A percentile compares a stretch with the other conserved stretches of the same genome.
These are phyloP conservation scores for Bonia amplexicaulis DNA, from an alignment of 176 grass and related monocot genomes.

Conservation along the genomic window DNA sequence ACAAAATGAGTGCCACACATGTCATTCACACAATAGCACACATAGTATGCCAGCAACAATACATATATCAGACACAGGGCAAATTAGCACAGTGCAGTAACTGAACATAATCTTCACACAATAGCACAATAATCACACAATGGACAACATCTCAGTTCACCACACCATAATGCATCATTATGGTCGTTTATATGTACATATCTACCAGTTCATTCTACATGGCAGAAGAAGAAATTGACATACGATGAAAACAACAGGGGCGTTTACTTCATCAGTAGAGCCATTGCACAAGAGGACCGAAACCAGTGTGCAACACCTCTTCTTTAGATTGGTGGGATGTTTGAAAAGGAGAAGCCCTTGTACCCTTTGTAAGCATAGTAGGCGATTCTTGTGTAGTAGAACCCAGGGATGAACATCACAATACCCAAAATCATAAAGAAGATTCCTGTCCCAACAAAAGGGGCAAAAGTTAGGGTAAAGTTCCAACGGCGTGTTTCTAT, in stretches of 20 bases:
- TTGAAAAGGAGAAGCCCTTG: conserved; percentile 92
- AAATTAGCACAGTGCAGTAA: background rate
- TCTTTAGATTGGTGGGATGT: conserved; percentile 75
- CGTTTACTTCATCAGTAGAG: background rate
- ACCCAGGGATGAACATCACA: conserved; percentile 92
- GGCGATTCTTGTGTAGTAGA: conserved; percentile 94
- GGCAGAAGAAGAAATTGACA: background rate
- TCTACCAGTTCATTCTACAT: conserved; percentile 13
- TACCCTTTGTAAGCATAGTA: conserved; percentile 95
- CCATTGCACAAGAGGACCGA: background rate
- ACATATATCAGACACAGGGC: background rate
- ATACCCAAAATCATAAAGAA: conserved; percentile 89
- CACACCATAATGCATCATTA: conserved; percentile 11
- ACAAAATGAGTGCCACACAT: background rate
- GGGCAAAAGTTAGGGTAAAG: background rate
- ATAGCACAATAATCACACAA: background rate
- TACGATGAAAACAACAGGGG: background rate
- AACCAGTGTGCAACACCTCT: background rate
- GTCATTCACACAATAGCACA: background rate
- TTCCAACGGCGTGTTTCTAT: background rate
- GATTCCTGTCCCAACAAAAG: conserved; percentile 40
- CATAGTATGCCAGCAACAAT: background rate
- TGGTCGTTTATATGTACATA: conserved; percentile 52
- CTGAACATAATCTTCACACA: background rate
- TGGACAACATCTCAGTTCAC: conserved; percentile 16